Evolutionary conservation across 2,329 filamentous ascomycete genomes (phyloP).

Genomic region (Colletotrichum kahawae): DNA sequence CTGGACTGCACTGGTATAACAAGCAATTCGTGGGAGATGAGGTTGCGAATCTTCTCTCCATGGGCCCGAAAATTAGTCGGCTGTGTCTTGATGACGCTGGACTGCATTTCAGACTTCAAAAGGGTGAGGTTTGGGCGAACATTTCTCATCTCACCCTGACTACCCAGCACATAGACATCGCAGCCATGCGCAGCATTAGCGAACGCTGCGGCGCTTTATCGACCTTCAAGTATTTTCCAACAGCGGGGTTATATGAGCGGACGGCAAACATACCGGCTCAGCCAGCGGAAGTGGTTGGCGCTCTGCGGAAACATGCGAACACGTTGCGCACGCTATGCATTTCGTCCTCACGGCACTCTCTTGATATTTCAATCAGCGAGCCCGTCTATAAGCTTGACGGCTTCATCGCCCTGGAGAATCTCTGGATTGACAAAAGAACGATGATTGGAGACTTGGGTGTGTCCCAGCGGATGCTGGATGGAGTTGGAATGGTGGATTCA

Average conservation of each 20-base stretch:
- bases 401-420: background rate
- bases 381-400: background rate
- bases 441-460: fast-evolving
- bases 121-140: background rate
- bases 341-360: background rate
- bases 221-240: background rate
- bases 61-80: background rate
- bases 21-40: background rate
- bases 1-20: too few relatives aligned
- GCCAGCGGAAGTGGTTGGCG: background rate
- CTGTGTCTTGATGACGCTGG: background rate
- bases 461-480: background rate
- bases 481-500: background rate
- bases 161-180: background rate
- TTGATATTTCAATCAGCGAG: background rate
- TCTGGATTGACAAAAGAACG: background rate
- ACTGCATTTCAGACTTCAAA: background rate
- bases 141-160: background rate
- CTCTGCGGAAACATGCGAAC: background rate
- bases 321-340: background rate
- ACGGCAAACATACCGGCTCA: background rate
- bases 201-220: background rate
- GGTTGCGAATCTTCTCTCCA: background rate
- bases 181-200: background rate
- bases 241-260: too few relatives aligned